Base-by-base conservation (phyloP, 2,329 filamentous ascomycete genomes). In the Coniosporium tulheliwenetii region DNA sequence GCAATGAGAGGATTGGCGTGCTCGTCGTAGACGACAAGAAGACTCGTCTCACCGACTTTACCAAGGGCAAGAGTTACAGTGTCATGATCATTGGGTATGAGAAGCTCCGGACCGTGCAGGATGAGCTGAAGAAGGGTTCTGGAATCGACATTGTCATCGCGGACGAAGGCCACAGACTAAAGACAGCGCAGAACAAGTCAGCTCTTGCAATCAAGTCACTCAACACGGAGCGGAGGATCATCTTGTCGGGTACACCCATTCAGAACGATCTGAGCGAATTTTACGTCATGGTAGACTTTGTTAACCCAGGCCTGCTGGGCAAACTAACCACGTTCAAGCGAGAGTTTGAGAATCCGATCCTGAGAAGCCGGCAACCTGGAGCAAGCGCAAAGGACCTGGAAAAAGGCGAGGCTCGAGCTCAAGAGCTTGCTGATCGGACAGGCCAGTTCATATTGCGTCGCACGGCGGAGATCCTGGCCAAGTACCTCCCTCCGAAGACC, bases 61-160 rank as follows among this genome's bases (percentile, higher is more conserved):
- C 79, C 1, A 74, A 66, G 58, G 78, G 79, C 29, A 77, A 69
- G 50, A 69, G 70, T 16, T 84, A 82, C 52, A 79, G 70, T 48
- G 67, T 84, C 16, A 78, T 83, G 76, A 79, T 84, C 47, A 74
- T 84, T 43, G 79, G 79, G 1, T 84, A 84, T 50, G 79, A 84
- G 55, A 79, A 79, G 57, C 60, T 83, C 29, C 68, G 77, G 38
- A 70, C 67, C 4, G 72, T 83, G 1, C 73, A 80, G 45, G 75
- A 77, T 39, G 75, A 79, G 39, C 58, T 84, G 36, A 71, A 74
- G 45, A 74, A 74, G 50, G 75, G 73, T 5, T 58, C 63, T 41
- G 71, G 73, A 1, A 73, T 85, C 38, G 80, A 84, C 51, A 79
- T 81, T 42, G 70, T 81, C 41, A 73, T 81, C 48, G 75, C 75